These are phyloP conservation scores for Lophium mytilinum DNA, from an alignment of 495 filamentous ascomycete species.

Conservation along the genomic window DNA sequence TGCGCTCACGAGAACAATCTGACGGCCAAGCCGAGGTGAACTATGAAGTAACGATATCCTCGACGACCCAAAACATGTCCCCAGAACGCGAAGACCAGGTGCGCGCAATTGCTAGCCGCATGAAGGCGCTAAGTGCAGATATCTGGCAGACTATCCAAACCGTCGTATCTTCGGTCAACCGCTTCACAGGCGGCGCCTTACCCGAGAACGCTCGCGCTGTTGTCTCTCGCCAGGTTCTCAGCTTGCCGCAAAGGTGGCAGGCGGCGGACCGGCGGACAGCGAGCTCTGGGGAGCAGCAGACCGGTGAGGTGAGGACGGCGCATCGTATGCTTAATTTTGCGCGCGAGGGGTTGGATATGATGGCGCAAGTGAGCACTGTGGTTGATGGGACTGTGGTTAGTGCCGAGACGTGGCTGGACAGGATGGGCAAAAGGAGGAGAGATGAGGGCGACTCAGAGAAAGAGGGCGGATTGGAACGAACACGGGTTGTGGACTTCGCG, in stretches of 20 bases:
- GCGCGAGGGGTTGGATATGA: constrained; percentile 82
- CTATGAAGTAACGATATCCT: background rate
- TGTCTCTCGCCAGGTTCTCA: constrained; percentile 70
- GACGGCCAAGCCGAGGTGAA: background rate
- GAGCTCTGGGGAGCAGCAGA: constrained; percentile 25
- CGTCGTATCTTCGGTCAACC: constrained; percentile 70
- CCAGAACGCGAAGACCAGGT: constrained; percentile 35
- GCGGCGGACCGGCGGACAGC: constrained; percentile 34
- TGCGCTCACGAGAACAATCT: constrained; percentile 16
- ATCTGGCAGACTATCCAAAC: constrained; percentile 67
- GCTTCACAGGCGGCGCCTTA: constrained; percentile 73
- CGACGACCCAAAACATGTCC: constrained; percentile 17
- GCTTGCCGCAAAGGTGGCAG: constrained; percentile 69
- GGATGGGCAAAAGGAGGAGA: constrained; percentile 49
- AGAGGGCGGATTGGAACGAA: background rate
- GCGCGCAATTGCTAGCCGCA: constrained; percentile 46
- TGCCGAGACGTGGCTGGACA: constrained; percentile 80
- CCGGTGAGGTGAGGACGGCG: constrained; percentile 44
- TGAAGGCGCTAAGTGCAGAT: constrained; percentile 61
- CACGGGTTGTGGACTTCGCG: background rate
- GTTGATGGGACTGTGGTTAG: constrained; percentile 76
- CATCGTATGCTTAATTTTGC: constrained; percentile 71
- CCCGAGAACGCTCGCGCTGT: constrained; percentile 74
- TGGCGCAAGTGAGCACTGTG: constrained; percentile 71
- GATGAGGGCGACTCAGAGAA: background rate